Evolutionary conservation across 495 filamentous ascomycete species (phyloP).

Genomic region (Aspergillus conjunctus): DNA sequence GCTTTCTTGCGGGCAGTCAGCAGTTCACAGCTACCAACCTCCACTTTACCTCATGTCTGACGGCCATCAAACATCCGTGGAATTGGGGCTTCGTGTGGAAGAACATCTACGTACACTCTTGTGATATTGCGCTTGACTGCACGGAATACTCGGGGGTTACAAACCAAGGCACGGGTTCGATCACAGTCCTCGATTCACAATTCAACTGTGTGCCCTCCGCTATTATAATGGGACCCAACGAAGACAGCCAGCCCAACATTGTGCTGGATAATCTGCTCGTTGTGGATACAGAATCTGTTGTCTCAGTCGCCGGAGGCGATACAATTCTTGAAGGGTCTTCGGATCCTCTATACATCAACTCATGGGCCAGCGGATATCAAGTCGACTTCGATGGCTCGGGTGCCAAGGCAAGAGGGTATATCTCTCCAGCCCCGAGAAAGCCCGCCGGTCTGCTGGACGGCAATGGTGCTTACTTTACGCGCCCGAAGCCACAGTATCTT

Average conservation of each 20-base stretch:
- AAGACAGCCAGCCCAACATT: constrained; percentile 8
- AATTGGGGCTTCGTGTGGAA: constrained; percentile 10
- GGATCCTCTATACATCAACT: constrained; percentile 8
- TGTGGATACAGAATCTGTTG: constrained; percentile 1
- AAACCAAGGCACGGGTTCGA: constrained; percentile 4
- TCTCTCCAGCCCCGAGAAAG: constrained; percentile 3
- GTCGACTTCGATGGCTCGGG: neutral
- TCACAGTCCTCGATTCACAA: constrained; percentile 6
- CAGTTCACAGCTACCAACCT: constrained; percentile 9
- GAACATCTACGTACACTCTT: constrained; percentile 6
- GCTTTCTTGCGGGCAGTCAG: neutral
- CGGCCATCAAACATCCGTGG: neutral
- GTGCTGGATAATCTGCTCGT: constrained; percentile 11
- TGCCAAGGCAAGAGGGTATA: neutral
- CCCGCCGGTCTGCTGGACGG: neutral
- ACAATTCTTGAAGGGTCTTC: constrained; percentile 10
- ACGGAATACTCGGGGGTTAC: constrained; percentile 5
- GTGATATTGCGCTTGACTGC: constrained; percentile 1
- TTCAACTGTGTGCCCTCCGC: constrained; percentile 5
- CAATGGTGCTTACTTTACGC: constrained; percentile 5
- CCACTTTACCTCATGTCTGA: constrained; percentile 4
- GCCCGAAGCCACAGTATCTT: constrained; percentile 12
- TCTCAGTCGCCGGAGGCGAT: constrained; percentile 2
- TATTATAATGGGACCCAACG: neutral
- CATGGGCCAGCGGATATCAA: constrained; percentile 11